Conservation (phyloP, 352 stramenopile species). For the Elongisporangium prolatum region DNA sequence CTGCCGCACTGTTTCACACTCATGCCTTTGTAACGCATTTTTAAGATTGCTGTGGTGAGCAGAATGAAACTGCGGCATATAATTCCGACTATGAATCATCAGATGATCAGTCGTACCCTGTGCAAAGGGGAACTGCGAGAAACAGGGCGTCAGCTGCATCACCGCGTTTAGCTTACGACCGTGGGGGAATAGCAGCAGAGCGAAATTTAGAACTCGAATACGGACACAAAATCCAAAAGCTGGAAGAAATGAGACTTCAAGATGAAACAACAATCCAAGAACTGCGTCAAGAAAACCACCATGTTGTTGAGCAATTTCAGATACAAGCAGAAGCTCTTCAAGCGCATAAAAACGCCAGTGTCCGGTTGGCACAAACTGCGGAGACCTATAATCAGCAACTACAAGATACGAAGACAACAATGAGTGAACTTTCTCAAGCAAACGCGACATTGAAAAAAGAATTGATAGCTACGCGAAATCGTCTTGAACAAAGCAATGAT, state of each 20-base stretch:
- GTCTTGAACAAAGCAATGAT: constrained; percentile 9
- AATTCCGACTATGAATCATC: constrained; percentile 9
- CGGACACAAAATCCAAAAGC: constrained; percentile 16
- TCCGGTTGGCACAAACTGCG: neutral
- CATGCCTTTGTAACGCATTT: neutral
- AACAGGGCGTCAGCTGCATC: constrained; percentile 1
- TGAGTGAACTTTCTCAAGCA: constrained; percentile 7
- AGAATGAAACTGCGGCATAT: neutral
- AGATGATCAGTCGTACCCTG: neutral
- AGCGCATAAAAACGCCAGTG: constrained; percentile 12
- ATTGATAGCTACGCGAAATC: constrained; percentile 13
- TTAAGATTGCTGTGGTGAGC: neutral
- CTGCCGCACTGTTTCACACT: neutral
- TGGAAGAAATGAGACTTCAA: constrained; percentile 26
- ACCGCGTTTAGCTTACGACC: neutral
- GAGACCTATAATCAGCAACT: neutral
- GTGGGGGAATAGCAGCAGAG: neutral
- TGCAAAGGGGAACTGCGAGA: neutral
- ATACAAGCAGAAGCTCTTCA: constrained; percentile 20
- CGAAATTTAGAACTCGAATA: constrained; percentile 3
- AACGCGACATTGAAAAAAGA: constrained; percentile 34
- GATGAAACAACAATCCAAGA: constrained; percentile 20
- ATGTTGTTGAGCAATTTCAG: constrained; percentile 9
- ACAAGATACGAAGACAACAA: neutral
- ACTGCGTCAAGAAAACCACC: constrained; percentile 7